Conservation (phyloP, 495 filamentous ascomycete species). For the Wilcoxina mikolae region DNA sequence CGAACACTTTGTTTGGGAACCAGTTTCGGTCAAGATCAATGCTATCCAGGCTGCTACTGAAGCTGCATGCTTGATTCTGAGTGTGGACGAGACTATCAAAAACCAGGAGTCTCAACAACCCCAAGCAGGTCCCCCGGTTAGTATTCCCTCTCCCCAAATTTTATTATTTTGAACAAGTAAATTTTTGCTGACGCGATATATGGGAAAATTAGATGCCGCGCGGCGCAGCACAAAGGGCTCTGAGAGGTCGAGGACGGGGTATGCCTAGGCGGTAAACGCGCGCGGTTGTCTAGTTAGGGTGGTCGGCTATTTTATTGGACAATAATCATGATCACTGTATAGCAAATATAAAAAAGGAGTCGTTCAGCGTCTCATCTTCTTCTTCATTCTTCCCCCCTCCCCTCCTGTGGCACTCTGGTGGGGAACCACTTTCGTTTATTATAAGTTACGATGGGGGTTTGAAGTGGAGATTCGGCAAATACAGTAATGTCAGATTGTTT, state of each 20-base stretch:
- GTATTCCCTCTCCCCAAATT: not conserved
- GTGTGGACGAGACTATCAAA: conserved; percentile 93
- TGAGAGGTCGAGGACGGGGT: conserved; percentile 71
- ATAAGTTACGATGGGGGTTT: too few relatives aligned
- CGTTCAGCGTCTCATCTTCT: too few relatives aligned
- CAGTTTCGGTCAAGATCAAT: conserved; percentile 88
- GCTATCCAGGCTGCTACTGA: conserved; percentile 92
- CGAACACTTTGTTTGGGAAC: conserved; percentile 91
- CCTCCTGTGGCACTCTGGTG: too few relatives aligned
- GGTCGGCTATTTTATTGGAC: too few relatives aligned
- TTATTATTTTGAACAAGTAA: not conserved
- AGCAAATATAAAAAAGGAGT: too few relatives aligned
- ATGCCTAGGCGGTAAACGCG: conserved; percentile 77
- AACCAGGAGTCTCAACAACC: conserved; percentile 81
- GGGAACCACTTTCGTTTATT: too few relatives aligned
- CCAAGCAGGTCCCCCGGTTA: conserved; percentile 44
- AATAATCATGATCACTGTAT: too few relatives aligned
- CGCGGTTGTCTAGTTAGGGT: too few relatives aligned
- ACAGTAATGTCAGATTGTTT: too few relatives aligned
- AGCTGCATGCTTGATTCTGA: conserved; percentile 84
- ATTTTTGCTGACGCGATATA: conserved; percentile 24
- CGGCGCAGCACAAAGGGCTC: conserved; percentile 79
- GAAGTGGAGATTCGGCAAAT: too few relatives aligned
- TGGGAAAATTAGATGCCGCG: conserved; percentile 79
- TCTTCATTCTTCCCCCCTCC: too few relatives aligned